Conservation (phyloP, 805 yeast species). For the Metschnikowia lachancei region DNA sequence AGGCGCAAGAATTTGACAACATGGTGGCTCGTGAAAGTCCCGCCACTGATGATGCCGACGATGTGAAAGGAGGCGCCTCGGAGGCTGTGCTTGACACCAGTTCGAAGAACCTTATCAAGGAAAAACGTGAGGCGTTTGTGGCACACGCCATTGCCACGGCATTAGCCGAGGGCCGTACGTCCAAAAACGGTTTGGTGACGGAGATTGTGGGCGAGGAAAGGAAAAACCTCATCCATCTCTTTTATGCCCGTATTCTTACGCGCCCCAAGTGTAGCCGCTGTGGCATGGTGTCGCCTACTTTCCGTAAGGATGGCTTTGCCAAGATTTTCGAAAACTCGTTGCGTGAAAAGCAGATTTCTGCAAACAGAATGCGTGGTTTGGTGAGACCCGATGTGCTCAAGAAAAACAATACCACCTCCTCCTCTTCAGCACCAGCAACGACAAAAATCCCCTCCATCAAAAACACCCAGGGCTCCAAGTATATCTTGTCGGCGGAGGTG, state of each 20-base stretch:
- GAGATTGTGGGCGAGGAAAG: slow-evolving; percentile 88
- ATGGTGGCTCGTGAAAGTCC: slow-evolving; percentile 36
- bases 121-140: slow-evolving; percentile 67
- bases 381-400: slow-evolving; percentile 66
- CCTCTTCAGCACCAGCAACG: slow-evolving; percentile 21
- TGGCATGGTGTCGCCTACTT: slow-evolving; percentile 90
- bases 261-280: slow-evolving; percentile 94
- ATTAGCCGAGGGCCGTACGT: slow-evolving; percentile 69
- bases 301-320: slow-evolving; percentile 91
- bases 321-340: slow-evolving; percentile 89
- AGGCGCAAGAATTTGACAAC: slow-evolving; percentile 69
- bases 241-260: slow-evolving; percentile 67
- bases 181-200: slow-evolving; percentile 67
- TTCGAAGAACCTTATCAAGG: slow-evolving; percentile 46
- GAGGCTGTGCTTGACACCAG: slow-evolving; percentile 29
- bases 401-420: slow-evolving; percentile 31
- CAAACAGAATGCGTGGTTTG: slow-evolving; percentile 80
- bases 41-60: slow-evolving; percentile 22
- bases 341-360: slow-evolving; percentile 73
- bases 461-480: slow-evolving; percentile 73
- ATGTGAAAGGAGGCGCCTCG: slow-evolving; percentile 29
- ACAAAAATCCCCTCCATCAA: slow-evolving; percentile 49
- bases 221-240: slow-evolving; percentile 66
- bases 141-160: slow-evolving; percentile 69
- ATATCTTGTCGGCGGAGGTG: slow-evolving; percentile 83